These are phyloP conservation scores for Apiospora phragmitis DNA, from an alignment of 2,329 filamentous ascomycete species.

Conservation along the genomic window DNA sequence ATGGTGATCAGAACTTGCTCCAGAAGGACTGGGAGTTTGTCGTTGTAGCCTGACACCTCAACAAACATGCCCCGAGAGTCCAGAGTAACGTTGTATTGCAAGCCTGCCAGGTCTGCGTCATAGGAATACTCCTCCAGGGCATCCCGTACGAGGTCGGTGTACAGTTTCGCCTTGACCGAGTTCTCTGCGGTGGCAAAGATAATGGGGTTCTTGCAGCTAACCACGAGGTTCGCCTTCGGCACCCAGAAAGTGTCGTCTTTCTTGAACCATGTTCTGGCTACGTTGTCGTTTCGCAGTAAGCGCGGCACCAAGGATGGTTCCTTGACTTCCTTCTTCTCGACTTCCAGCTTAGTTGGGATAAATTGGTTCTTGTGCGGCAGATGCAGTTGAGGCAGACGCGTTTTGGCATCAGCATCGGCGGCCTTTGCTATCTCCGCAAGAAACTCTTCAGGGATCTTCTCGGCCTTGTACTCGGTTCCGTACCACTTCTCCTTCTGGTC, in stretches of 20 bases:
- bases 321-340: slow-evolving; percentile 89
- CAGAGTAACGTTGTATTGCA: slow-evolving; percentile 76
- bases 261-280: slow-evolving; percentile 90
- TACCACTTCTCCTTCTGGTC: slow-evolving; percentile 95
- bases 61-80: slow-evolving; percentile 75
- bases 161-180: no score
- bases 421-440: slow-evolving; percentile 69
- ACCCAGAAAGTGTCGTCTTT: slow-evolving; percentile 99
- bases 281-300: slow-evolving; percentile 80
- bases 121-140: slow-evolving; percentile 92
- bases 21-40: slow-evolving; percentile 87
- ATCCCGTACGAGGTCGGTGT: slow-evolving; percentile 83
- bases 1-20: slow-evolving; percentile 86
- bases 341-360: slow-evolving; percentile 87
- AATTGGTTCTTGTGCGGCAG: slow-evolving; percentile 94
- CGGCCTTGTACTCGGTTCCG: slow-evolving; percentile 92
- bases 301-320: slow-evolving; percentile 73
- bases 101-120: slow-evolving; percentile 87
- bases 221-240: slow-evolving; percentile 84
- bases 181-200: slow-evolving; percentile 79
- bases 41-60: slow-evolving; percentile 87
- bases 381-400: slow-evolving; percentile 71
- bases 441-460: no score
- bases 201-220: slow-evolving; percentile 77
- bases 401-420: slow-evolving; percentile 53